Conservation (phyloP, 2,329 filamentous ascomycete genomes). For the Colletotrichum tanaceti region DNA sequence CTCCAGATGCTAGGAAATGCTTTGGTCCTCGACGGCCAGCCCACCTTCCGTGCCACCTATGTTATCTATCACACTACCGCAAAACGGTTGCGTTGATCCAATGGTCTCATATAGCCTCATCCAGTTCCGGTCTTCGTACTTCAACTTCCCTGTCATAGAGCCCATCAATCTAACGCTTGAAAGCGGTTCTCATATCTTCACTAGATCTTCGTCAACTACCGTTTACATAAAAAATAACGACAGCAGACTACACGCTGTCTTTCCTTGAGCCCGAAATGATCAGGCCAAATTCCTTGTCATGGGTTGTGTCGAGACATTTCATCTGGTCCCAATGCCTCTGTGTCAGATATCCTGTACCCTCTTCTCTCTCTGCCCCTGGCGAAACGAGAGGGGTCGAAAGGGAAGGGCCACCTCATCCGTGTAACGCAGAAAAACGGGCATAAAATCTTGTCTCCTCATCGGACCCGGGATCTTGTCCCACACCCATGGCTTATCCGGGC, state of each 20-base stretch:
- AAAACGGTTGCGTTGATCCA: neutral
- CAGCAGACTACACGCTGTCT: neutral
- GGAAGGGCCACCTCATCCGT: slow-evolving; percentile 8
- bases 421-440: too few relatives aligned
- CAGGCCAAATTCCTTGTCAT: neutral
- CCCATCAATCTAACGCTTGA: neutral
- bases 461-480: slow-evolving; percentile 25
- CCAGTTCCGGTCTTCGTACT: neutral
- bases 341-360: slow-evolving; percentile 4
- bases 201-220: neutral
- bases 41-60: neutral
- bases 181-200: neutral
- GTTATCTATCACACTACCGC: too few relatives aligned
- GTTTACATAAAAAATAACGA: slow-evolving; percentile 2
- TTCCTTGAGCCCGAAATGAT: too few relatives aligned
- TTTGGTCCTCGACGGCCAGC: neutral
- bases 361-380: neutral
- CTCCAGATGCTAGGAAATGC: neutral
- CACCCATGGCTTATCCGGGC: slow-evolving; percentile 5
- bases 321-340: neutral
- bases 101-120: neutral
- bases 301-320: neutral
- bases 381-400: neutral
- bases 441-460: slow-evolving; percentile 9
- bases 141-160: neutral